These are phyloP conservation scores for Rosa chinensis DNA, from an alignment of 306 rosid genomes.

Conservation along the genomic window DNA sequence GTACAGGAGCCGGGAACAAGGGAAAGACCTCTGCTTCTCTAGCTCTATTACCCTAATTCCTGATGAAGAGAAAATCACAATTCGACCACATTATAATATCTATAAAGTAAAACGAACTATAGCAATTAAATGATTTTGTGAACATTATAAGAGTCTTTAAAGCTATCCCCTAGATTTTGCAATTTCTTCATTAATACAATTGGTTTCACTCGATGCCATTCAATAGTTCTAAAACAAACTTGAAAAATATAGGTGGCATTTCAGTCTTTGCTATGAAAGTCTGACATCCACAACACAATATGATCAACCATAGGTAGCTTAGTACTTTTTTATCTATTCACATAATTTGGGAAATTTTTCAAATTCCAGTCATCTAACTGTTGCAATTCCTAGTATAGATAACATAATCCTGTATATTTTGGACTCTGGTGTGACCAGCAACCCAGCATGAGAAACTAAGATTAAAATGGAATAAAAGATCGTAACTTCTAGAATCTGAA, in stretches of 20 bases:
- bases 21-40: slow-evolving; percentile 76
- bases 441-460: neutral
- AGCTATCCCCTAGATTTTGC: neutral
- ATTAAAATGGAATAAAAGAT: neutral
- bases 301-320: neutral
- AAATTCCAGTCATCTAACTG: neutral
- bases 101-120: neutral
- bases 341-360: neutral
- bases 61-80: slow-evolving; percentile 27
- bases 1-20: slow-evolving; percentile 72
- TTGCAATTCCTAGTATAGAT: neutral
- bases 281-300: neutral
- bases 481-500: neutral
- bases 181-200: neutral
- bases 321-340: neutral
- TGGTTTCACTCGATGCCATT: neutral
- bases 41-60: slow-evolving; percentile 64
- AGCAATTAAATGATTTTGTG: neutral
- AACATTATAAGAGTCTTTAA: neutral
- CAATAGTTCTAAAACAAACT: neutral
- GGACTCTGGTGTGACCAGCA: neutral
- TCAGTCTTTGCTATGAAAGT: neutral
- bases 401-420: neutral
- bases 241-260: neutral
- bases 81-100: slow-evolving; percentile 2